A percentile compares a stretch with the other conserved stretches of the same genome.
phyloP scores from a whole-genome alignment of 169 alveolate species.

The Perkinsus olseni region DNA sequence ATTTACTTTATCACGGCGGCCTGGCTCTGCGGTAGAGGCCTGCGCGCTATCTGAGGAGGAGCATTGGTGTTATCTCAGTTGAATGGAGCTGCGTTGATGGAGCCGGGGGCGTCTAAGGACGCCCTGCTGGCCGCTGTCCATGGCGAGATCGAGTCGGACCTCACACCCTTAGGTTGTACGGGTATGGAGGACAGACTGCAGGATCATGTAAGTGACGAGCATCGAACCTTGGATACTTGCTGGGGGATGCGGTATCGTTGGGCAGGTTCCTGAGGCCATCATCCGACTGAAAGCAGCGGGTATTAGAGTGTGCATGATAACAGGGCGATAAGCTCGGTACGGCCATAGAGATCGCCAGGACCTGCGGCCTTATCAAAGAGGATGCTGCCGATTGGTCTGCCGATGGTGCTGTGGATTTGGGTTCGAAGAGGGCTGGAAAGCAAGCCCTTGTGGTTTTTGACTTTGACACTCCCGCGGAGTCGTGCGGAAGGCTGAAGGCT shows the following conservation, averaged over 20 bases:
- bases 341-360: conserved; percentile 92
- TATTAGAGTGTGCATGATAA: conserved; percentile 95
- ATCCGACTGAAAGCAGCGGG: conserved; percentile 90
- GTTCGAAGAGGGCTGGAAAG: not conserved
- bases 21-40: too few species aligned
- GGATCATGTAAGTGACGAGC: not conserved
- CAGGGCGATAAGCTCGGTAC: conserved; percentile 99
- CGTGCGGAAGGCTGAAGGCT: not conserved
- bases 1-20: too few species aligned
- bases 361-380: conserved; percentile 75
- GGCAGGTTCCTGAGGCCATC: conserved; percentile 79
- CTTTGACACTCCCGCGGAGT: not conserved
- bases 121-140: not conserved
- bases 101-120: not conserved
- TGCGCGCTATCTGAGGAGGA: too few species aligned
- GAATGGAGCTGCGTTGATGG: not conserved
- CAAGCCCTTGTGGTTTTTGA: not conserved
- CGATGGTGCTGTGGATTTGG: not conserved
- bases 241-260: too few species aligned
- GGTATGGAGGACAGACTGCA: conserved; percentile 93
- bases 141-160: conserved; percentile 54
- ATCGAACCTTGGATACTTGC: too few species aligned
- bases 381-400: not conserved
- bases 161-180: conserved; percentile 83
- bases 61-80: not conserved